Evolutionary conservation across 2,329 filamentous ascomycete species (phyloP).

Genomic region (Colletotrichum orbiculare): DNA sequence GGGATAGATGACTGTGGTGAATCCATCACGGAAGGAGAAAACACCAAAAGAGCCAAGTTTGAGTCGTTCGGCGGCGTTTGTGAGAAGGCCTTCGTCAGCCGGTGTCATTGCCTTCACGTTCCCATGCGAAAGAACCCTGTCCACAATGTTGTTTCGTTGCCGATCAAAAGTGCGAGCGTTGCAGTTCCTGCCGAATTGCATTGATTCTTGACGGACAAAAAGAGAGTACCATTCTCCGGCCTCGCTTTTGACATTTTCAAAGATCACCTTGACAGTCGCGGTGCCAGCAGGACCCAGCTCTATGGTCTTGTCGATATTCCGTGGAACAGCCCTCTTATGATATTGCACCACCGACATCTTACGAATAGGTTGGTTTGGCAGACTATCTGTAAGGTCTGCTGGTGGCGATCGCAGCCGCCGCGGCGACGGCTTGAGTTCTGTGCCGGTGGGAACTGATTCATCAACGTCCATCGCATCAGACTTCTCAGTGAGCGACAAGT

Average conservation of each 20-base stretch:
- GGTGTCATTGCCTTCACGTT: conserved; percentile 22
- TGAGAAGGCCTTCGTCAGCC: conserved; percentile 38
- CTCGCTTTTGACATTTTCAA: conserved; percentile 28
- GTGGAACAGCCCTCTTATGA: conserved; percentile 16
- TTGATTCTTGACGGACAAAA: conserved; percentile 40
- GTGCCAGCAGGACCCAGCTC: conserved; percentile 21
- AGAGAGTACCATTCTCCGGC: conserved; percentile 41
- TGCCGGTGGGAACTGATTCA: not conserved
- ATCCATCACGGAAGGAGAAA: conserved; percentile 44
- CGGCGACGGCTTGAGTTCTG: too few relatives aligned
- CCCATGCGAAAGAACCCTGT: conserved; percentile 31
- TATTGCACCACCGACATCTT: conserved; percentile 30
- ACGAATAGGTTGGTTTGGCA: not conserved
- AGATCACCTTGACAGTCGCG: conserved; percentile 24
- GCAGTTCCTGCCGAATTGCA: conserved; percentile 51
- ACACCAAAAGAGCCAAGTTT: conserved; percentile 49
- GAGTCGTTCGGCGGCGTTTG: conserved; percentile 48
- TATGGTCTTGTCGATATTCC: conserved; percentile 23
- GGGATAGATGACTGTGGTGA: conserved; percentile 54
- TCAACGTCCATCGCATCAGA: conserved; percentile 38
- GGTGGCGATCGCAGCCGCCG: not conserved
- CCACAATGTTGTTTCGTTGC: conserved; percentile 17
- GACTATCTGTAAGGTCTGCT: not conserved
- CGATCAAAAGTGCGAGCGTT: conserved; percentile 45
- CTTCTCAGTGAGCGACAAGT: conserved; percentile 44